Conservation (phyloP, 768 basidiomycete genomes). For the Lyophyllum shimeji region DNA sequence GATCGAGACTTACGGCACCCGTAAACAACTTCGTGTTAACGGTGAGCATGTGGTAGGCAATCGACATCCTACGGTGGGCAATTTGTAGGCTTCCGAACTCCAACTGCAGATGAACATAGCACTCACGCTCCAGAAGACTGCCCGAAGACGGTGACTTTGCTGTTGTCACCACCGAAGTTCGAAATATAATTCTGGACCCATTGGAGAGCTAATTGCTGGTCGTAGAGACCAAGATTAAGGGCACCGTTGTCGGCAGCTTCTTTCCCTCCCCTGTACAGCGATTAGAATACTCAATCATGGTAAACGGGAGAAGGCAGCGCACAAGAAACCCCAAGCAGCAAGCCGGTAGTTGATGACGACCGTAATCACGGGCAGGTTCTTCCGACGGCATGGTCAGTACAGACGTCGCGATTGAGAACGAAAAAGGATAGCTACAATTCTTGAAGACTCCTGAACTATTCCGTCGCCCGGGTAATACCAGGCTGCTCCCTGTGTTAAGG, state of each 20-base stretch:
- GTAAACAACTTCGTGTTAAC: conserved; percentile 30
- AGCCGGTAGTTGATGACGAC: conserved; percentile 19
- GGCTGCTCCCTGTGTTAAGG: conserved; percentile 20
- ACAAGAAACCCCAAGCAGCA: conserved; percentile 22
- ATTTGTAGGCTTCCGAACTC: background rate
- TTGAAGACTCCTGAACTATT: conserved; percentile 17
- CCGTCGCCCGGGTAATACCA: conserved; percentile 18
- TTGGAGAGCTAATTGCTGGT: conserved; percentile 42
- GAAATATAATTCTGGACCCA: conserved; percentile 64
- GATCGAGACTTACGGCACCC: conserved; percentile 26
- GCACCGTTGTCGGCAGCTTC: conserved; percentile 35
- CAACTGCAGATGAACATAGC: conserved; percentile 15
- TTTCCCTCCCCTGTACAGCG: conserved; percentile 10
- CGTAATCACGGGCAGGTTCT: conserved; percentile 19
- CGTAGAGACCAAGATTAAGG: conserved; percentile 46
- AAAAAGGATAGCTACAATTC: conserved; percentile 8
- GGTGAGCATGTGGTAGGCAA: conserved; percentile 36
- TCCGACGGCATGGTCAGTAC: background rate
- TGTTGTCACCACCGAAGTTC: conserved; percentile 44
- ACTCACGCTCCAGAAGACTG: conserved; percentile 54
- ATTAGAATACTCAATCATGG: background rate
- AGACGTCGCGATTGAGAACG: background rate
- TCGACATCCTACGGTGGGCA: conserved; percentile 17
- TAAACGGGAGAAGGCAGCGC: background rate
- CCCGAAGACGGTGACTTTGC: conserved; percentile 51